A percentile compares a stretch with the other conserved stretches of the same genome.
Evolutionary conservation across 768 basidiomycete genomes (phyloP).

Genomic region (Leucocoprinus birnbaumii): DNA sequence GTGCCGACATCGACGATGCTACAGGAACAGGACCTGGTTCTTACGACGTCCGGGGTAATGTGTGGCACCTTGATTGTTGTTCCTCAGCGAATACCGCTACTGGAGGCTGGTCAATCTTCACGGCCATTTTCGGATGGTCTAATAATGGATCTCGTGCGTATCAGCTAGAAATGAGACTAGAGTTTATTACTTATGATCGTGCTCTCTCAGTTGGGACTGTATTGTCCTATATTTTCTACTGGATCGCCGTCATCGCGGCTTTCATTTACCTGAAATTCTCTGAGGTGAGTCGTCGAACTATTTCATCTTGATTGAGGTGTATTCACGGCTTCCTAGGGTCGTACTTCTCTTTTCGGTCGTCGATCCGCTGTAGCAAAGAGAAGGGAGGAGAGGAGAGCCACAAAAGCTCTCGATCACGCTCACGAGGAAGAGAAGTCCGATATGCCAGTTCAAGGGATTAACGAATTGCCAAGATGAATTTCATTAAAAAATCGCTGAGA

Average conservation of each 20-base stretch:
- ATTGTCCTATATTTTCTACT: slow-evolving; percentile 89
- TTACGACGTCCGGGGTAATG: slow-evolving; percentile 75
- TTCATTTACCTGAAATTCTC: slow-evolving; percentile 68
- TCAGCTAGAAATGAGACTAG: neutral
- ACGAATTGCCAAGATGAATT: slow-evolving; percentile 2
- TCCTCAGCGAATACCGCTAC: slow-evolving; percentile 46
- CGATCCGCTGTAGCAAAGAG: slow-evolving; percentile 47
- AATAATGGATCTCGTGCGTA: slow-evolving; percentile 71
- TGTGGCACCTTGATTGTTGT: slow-evolving; percentile 89
- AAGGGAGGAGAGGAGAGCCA: neutral
- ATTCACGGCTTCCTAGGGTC: slow-evolving; percentile 39
- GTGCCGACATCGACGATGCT: slow-evolving; percentile 67
- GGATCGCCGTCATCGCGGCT: slow-evolving; percentile 73
- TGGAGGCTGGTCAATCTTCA: slow-evolving; percentile 79
- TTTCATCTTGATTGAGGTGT: too few species aligned
- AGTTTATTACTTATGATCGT: neutral
- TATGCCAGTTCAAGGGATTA: neutral
- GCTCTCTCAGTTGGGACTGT: slow-evolving; percentile 60
- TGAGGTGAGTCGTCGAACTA: slow-evolving; percentile 34
- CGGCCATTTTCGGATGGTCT: slow-evolving; percentile 84
- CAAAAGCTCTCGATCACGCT: neutral
- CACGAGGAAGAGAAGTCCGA: neutral
- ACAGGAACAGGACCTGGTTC: slow-evolving; percentile 80
- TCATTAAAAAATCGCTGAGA: too few species aligned
- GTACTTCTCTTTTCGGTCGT: slow-evolving; percentile 50